These are phyloP conservation scores for Colletotrichum sp. DNA, from an alignment of 2,329 filamentous ascomycete genomes.

Conservation along the genomic window DNA sequence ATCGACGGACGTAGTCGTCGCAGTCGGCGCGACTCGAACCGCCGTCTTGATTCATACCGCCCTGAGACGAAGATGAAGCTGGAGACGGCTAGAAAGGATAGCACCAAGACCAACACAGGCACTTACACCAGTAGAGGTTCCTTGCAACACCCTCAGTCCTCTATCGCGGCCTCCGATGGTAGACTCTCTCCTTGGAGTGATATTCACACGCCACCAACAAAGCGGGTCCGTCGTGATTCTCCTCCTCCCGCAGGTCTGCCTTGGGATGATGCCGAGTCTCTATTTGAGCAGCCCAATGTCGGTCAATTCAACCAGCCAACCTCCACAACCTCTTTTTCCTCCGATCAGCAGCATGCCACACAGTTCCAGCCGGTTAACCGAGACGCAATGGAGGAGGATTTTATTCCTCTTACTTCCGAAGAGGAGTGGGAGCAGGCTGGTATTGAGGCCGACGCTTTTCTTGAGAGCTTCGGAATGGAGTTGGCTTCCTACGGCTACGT, in stretches of 20 bases:
- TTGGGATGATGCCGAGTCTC: not conserved
- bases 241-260: not conserved
- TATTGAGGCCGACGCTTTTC: not conserved
- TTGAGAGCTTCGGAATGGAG: not conserved
- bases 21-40: not conserved
- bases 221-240: not conserved
- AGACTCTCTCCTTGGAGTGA: slow-evolving; percentile 31
- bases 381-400: not conserved
- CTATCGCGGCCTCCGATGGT: slow-evolving; percentile 10
- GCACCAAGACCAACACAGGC: not conserved
- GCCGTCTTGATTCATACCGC: not conserved
- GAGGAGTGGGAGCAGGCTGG: not conserved
- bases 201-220: slow-evolving; percentile 16
- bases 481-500: not conserved
- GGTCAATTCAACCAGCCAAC: not conserved
- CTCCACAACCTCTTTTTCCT: not conserved
- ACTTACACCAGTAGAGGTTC: not conserved
- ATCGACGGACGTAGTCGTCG: not conserved
- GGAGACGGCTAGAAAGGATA: not conserved
- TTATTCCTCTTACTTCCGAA: not conserved
- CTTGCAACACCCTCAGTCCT: not conserved
- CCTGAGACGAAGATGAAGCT: not conserved
- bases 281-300: not conserved
- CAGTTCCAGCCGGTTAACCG: not conserved
- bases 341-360: not conserved